A percentile compares a stretch with the other conserved stretches of the same genome.
Conservation (phyloP, 2,329 filamentous ascomycete genomes). For the Pyricularia pennisetigena region DNA sequence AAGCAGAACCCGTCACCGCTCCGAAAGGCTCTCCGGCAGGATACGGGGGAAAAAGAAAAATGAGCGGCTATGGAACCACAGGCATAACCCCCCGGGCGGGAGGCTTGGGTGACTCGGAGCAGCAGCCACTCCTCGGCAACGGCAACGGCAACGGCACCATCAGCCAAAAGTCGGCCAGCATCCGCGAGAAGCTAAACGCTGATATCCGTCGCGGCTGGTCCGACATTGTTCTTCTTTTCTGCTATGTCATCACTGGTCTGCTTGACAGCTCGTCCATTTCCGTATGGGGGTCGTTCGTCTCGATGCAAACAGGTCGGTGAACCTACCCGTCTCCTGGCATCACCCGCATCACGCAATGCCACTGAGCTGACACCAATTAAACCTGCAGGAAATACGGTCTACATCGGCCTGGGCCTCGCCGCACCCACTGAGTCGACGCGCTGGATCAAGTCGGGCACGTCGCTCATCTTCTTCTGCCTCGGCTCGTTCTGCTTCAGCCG, state of each 20-base stretch:
- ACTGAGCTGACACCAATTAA: conserved; percentile 3
- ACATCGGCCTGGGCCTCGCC: conserved; percentile 64
- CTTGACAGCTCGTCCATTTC: conserved; percentile 68
- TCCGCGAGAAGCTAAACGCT: conserved; percentile 22
- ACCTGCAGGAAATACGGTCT: conserved; percentile 60
- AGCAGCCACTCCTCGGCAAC: conserved; percentile 22
- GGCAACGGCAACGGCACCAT: conserved; percentile 8
- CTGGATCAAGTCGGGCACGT: conserved; percentile 64
- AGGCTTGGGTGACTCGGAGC: conserved; percentile 15
- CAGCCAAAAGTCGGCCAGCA: conserved; percentile 12
- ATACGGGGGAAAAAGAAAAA: background rate
- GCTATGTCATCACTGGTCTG: conserved; percentile 69
- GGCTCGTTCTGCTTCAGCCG: conserved; percentile 63
- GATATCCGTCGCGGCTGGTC: conserved; percentile 53
- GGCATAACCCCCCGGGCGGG: background rate
- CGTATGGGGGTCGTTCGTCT: conserved; percentile 72
- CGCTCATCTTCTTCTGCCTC: conserved; percentile 59
- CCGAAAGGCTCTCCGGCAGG: background rate
- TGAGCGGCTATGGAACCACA: conserved; percentile 2
- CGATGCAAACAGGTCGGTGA: conserved; percentile 68
- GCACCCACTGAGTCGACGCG: conserved; percentile 42
- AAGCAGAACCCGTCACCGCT: background rate
- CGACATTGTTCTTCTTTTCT: conserved; percentile 59
- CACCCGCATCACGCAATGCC: background rate
- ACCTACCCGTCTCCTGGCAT: background rate